phyloP scores from a whole-genome alignment of 1,284 basidiomycete genomes.

The Peniophora sp. region DNA sequence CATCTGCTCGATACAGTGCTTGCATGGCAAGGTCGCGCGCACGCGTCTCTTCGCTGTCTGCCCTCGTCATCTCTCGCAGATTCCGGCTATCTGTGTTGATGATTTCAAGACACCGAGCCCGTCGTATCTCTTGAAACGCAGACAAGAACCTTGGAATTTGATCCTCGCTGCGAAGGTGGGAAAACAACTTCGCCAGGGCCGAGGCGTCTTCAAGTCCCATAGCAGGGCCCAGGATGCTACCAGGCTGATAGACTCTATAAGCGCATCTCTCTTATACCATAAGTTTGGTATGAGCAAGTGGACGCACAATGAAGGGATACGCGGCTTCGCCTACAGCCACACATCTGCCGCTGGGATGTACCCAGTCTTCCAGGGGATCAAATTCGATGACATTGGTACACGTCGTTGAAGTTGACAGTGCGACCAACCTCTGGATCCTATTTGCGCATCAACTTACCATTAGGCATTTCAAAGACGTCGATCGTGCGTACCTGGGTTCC shows the following conservation, averaged over 20 bases:
- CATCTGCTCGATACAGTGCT: conserved; percentile 5
- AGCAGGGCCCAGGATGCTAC: conserved; percentile 15
- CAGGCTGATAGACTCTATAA: conserved; percentile 11
- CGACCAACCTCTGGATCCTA: conserved; percentile 37
- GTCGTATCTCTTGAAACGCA: conserved; percentile 20
- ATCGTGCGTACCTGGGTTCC: conserved; percentile 29
- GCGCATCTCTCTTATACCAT: conserved; percentile 7
- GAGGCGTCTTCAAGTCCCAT: conserved; percentile 22
- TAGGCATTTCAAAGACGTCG: not conserved
- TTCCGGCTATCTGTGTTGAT: conserved; percentile 28
- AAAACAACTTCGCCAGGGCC: conserved; percentile 19
- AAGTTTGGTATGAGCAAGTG: conserved; percentile 6
- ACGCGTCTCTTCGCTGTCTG: conserved; percentile 29
- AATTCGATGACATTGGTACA: conserved; percentile 29
- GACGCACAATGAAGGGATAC: conserved; percentile 12
- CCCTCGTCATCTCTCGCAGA: conserved; percentile 29
- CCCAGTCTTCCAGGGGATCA: conserved; percentile 46
- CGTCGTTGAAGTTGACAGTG: conserved; percentile 21
- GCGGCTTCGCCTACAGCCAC: conserved; percentile 38
- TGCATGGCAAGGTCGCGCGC: conserved; percentile 35
- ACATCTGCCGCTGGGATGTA: conserved; percentile 33
- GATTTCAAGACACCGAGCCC: conserved; percentile 25
- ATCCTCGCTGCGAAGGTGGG: conserved; percentile 10
- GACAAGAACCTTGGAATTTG: conserved; percentile 16
- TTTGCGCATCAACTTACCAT: not conserved